Percentiles rank a stretch among this genome's conserved stretches.
Conservation (phyloP, 495 filamentous ascomycete genomes). For the Penicillium fimorum region DNA sequence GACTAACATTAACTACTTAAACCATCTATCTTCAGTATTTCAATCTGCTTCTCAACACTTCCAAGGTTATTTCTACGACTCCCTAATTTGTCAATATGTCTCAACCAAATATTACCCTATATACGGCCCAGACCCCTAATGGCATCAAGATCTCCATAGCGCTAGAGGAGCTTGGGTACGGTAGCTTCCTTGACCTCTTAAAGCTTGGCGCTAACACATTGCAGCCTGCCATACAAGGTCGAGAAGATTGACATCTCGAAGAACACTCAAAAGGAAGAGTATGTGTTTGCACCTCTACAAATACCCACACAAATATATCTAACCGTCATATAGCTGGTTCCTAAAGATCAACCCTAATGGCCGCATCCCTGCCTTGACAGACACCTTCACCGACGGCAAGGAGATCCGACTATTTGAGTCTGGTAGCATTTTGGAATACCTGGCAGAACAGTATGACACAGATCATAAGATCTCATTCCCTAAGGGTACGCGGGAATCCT, state of each 20-base stretch:
- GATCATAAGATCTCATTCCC: slow-evolving; percentile 86
- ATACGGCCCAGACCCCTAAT: slow-evolving; percentile 54
- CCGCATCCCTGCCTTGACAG: slow-evolving; percentile 88
- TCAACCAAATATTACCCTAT: slow-evolving; percentile 47
- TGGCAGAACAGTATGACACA: slow-evolving; percentile 75
- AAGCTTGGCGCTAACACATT: slow-evolving; percentile 17
- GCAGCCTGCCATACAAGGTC: slow-evolving; percentile 57
- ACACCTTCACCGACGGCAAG: slow-evolving; percentile 69
- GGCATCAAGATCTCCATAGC: slow-evolving; percentile 78
- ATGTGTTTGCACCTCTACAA: slow-evolving; percentile 23
- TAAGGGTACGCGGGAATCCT: slow-evolving; percentile 67
- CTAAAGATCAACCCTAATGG: slow-evolving; percentile 92
- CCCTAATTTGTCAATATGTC: slow-evolving; percentile 23
- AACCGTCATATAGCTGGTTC: slow-evolving; percentile 60
- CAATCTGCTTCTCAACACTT: not conserved
- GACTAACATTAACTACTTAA: slow-evolving; percentile 1
- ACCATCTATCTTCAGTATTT: not conserved
- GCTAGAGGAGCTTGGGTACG: slow-evolving; percentile 77
- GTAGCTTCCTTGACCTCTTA: not conserved
- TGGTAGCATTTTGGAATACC: slow-evolving; percentile 83
- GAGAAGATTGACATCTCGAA: slow-evolving; percentile 68
- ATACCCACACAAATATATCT: not conserved
- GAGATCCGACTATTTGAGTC: slow-evolving; percentile 78
- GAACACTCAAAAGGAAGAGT: slow-evolving; percentile 75
- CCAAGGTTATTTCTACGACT: too few species aligned